phyloP scores from a whole-genome alignment of 2,329 filamentous ascomycete genomes.

The Trichoderma sp. region DNA sequence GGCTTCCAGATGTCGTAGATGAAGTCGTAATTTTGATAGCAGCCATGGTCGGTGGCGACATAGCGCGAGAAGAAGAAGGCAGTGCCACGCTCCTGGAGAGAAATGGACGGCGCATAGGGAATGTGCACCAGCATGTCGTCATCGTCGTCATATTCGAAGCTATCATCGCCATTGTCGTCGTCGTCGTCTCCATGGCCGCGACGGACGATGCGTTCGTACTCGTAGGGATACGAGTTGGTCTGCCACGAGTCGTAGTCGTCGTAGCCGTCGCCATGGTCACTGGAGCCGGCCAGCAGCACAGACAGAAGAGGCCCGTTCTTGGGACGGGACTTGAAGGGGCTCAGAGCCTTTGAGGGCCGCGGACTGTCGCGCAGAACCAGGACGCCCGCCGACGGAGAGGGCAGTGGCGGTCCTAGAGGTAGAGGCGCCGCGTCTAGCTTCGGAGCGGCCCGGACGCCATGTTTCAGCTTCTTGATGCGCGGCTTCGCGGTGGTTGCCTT shows the following conservation, averaged over 20 bases:
- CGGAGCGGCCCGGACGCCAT: slow-evolving; percentile 15
- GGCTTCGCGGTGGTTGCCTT: slow-evolving; percentile 43
- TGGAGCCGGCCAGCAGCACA: background rate
- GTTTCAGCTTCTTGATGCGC: slow-evolving; percentile 27
- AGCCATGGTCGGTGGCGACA: slow-evolving; percentile 46
- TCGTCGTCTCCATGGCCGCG: background rate
- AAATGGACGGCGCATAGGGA: slow-evolving; percentile 23
- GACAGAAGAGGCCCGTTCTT: background rate
- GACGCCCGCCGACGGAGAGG: background rate
- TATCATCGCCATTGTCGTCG: background rate
- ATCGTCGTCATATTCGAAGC: background rate
- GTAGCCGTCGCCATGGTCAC: background rate
- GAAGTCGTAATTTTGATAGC: slow-evolving; percentile 52
- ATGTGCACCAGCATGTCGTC: slow-evolving; percentile 18
- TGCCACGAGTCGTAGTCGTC: slow-evolving; percentile 1
- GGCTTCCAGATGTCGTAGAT: slow-evolving; percentile 54
- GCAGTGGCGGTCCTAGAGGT: slow-evolving; percentile 8
- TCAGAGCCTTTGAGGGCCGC: background rate
- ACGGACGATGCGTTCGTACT: background rate
- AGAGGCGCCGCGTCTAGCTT: slow-evolving; percentile 11
- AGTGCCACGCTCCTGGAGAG: slow-evolving; percentile 44
- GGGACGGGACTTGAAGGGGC: background rate
- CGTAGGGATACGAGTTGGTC: background rate
- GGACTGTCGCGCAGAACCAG: slow-evolving; percentile 6
- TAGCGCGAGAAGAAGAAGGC: slow-evolving; percentile 53